Conservation (phyloP, 2,329 filamentous ascomycete species). For the Aspergillus sp. region DNA sequence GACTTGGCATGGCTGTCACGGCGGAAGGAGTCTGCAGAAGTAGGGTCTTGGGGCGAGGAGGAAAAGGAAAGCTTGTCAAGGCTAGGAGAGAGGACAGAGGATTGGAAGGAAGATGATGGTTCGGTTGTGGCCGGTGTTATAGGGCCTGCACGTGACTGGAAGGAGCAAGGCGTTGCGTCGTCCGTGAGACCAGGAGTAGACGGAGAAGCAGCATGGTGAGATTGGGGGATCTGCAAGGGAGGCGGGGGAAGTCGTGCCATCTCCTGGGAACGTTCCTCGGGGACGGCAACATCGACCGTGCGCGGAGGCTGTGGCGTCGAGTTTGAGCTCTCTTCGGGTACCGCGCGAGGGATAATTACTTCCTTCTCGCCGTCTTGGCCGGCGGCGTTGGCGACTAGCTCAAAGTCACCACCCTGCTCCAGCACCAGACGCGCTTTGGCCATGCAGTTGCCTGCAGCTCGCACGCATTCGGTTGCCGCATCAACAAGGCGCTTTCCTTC, state of each 20-base stretch:
- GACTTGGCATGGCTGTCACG: constrained; percentile 37
- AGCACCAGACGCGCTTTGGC: constrained; percentile 82
- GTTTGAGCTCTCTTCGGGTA: constrained; percentile 13
- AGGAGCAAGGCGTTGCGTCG: constrained; percentile 41
- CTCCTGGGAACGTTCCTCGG: constrained; percentile 26
- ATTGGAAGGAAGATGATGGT: constrained; percentile 25
- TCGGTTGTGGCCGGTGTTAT: constrained; percentile 32
- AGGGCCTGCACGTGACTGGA: constrained; percentile 42
- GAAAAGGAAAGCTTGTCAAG: constrained; percentile 29
- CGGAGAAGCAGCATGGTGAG: constrained; percentile 27
- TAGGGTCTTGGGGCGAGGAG: constrained; percentile 25
- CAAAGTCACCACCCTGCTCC: constrained; percentile 87
- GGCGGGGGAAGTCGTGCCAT: constrained; percentile 44
- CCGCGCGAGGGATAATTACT: constrained; percentile 8
- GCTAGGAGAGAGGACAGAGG: constrained; percentile 27
- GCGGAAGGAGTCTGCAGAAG: constrained; percentile 28
- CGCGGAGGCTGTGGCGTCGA: constrained; percentile 22
- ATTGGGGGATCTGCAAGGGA: constrained; percentile 44
- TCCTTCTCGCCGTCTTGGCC: constrained; percentile 43
- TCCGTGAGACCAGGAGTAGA: constrained; percentile 40
- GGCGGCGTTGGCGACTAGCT: constrained; percentile 61
- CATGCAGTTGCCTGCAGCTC: constrained; percentile 87
- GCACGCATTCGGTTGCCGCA: constrained; percentile 83
- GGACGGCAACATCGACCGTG: constrained; percentile 12
- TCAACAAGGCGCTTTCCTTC: constrained; percentile 73